Base-by-base conservation (phyloP, 2,329 filamentous ascomycete genomes). In the Keithomyces neogunnii region DNA sequence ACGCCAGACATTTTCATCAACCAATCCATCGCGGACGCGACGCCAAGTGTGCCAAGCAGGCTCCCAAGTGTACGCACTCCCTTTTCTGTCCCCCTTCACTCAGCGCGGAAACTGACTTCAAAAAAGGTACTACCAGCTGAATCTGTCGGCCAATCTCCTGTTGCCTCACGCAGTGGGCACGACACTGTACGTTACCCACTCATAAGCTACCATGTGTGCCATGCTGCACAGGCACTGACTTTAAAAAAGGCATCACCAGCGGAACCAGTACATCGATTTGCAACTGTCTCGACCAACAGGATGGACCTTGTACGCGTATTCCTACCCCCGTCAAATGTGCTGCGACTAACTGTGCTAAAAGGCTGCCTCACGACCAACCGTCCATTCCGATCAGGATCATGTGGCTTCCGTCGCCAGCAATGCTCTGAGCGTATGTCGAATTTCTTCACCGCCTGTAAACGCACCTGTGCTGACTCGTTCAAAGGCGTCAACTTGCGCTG, bases 81-180 rank as follows among this genome's bases (percentile, higher is more conserved):
- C 26, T 30, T 19, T 48, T 28, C 13, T 3, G 10, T 9, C 26
- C 4, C 2, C 3, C 40, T 3, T 10, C 10, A n/a, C 4, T 19
- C n/a, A 7, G 10, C 36, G 38, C 48, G 31, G 39, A 43, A 38
- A 54, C 55, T 60, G 54, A 59, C 58, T 51, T 49, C 31, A 47
- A 38, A 45, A 47, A 56, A 60, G 59, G 55, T 38, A 44, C 28
- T 19, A 44, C 13, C 44, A 35, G 45, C 31, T 39, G 50, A n/a
- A 36, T 26, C 10, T 30, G 8, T 43, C 29, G 46, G 31, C n/a
- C 33, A 33, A 28, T 30, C 4, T n/a, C 19, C 36, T 10, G 7
- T 28, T 26, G 19, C 30, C 29, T 47, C 48, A 13, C 4, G 5
- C 28, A 26, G 31, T 26, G 29, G 45, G 45, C 38, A 35, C 32